Conservation (phyloP, 176 grass and related monocot genomes). For the Pontederia crassipes region DNA sequence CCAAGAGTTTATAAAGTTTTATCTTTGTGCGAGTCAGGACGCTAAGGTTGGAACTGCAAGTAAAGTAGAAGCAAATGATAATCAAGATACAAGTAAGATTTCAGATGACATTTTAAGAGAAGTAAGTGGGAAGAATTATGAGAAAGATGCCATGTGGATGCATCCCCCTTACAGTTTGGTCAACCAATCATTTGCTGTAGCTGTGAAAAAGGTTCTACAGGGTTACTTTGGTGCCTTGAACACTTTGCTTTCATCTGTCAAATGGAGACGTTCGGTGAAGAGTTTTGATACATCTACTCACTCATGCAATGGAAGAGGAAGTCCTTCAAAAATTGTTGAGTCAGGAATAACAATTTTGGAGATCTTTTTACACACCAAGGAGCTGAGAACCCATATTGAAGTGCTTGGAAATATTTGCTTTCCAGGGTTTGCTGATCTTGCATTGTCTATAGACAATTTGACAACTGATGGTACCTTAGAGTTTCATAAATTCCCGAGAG, state of each 20-base stretch:
- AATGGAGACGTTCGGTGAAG: slow-evolving; percentile 41
- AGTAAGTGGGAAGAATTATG: slow-evolving; percentile 15
- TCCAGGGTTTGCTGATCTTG: slow-evolving; percentile 57
- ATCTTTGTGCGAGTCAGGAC: slow-evolving; percentile 24
- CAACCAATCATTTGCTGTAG: slow-evolving; percentile 81
- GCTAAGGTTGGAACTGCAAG: not conserved
- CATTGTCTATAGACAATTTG: slow-evolving; percentile 71
- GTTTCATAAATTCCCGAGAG: slow-evolving; percentile 73
- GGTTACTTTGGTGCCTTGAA: slow-evolving; percentile 80
- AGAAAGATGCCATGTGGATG: slow-evolving; percentile 20
- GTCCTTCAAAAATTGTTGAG: slow-evolving; percentile 19
- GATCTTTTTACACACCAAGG: slow-evolving; percentile 83
- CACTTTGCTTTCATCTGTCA: slow-evolving; percentile 60
- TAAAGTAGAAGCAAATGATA: slow-evolving; percentile 16
- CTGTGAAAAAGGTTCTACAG: slow-evolving; percentile 79
- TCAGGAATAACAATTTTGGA: slow-evolving; percentile 74
- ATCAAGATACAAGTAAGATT: slow-evolving; percentile 12
- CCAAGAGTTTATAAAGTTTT: slow-evolving; percentile 67
- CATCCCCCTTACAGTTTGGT: slow-evolving; percentile 49
- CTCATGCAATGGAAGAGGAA: slow-evolving; percentile 17
- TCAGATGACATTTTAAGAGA: slow-evolving; percentile 1
- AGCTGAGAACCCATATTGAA: slow-evolving; percentile 73
- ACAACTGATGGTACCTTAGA: slow-evolving; percentile 54
- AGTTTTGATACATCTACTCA: slow-evolving; percentile 16
- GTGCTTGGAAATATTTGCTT: slow-evolving; percentile 93